phyloP scores from a whole-genome alignment of 306 rosid species.

The Quercus glauca region DNA sequence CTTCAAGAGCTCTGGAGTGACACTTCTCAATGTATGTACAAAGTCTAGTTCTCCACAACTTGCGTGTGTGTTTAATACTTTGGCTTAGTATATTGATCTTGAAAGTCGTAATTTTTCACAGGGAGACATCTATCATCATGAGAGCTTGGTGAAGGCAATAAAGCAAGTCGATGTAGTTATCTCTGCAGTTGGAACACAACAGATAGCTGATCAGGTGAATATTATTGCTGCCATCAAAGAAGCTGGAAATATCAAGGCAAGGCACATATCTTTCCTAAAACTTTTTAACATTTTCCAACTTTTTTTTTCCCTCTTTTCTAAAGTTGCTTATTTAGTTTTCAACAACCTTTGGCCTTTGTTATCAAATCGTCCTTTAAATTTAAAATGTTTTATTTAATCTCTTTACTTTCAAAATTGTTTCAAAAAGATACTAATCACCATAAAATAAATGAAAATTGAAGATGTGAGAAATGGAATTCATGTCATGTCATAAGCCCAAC shows the following conservation, averaged over 20 bases:
- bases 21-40: constrained; percentile 18
- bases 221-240: constrained; percentile 45
- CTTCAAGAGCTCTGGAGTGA: constrained; percentile 34
- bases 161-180: constrained; percentile 48
- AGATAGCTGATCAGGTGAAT: constrained; percentile 28
- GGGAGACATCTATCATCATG: constrained; percentile 35
- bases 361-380: too few relatives aligned
- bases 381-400: too few relatives aligned
- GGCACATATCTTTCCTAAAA: too few relatives aligned
- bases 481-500: too few relatives aligned
- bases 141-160: constrained; percentile 36
- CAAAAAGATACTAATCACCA: too few relatives aligned
- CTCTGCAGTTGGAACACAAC: constrained; percentile 25
- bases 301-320: too few relatives aligned
- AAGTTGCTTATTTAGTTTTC: neutral
- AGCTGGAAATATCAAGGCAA: constrained; percentile 47
- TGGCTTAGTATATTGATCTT: neutral
- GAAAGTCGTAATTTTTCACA: neutral
- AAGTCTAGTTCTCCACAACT: neutral
- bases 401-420: too few relatives aligned
- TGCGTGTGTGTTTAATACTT: neutral
- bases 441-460: too few relatives aligned
- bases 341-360: neutral
- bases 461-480: too few relatives aligned
- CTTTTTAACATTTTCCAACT: too few relatives aligned